Evolutionary conservation across 2,329 filamentous ascomycete genomes (phyloP).

Genomic region (Colletotrichum godetiae): DNA sequence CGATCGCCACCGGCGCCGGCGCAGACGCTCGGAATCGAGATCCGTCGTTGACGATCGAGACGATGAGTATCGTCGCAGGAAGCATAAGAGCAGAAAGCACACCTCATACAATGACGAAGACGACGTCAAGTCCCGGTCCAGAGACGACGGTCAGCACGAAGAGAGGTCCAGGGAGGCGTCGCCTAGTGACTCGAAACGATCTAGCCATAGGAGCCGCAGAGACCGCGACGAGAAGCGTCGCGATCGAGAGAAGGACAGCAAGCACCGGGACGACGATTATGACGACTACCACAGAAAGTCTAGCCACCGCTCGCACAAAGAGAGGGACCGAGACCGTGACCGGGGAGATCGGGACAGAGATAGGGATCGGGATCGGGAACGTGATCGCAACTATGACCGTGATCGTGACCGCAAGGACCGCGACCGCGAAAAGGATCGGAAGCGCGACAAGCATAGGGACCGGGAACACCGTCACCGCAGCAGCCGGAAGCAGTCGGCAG

Average conservation of each 20-base stretch:
- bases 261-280: constrained; percentile 59
- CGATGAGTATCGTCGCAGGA: constrained; percentile 62
- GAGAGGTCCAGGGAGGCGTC: constrained; percentile 75
- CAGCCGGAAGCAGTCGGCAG: constrained; percentile 43
- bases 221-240: constrained; percentile 63
- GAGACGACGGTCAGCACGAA: constrained; percentile 51
- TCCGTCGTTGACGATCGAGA: constrained; percentile 57
- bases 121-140: constrained; percentile 50
- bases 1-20: constrained; percentile 55
- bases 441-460: constrained; percentile 53
- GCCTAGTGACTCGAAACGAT: constrained; percentile 66
- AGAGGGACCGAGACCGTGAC: constrained; percentile 48
- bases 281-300: constrained; percentile 56
- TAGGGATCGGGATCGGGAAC: constrained; percentile 54
- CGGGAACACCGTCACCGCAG: constrained; percentile 51
- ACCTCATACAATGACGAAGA: constrained; percentile 58
- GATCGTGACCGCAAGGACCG: constrained; percentile 54
- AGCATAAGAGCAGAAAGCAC: constrained; percentile 56
- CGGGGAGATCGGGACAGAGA: constrained; percentile 47
- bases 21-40: constrained; percentile 64
- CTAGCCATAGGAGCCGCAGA: constrained; percentile 70
- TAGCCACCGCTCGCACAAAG: constrained; percentile 54
- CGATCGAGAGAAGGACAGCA: constrained; percentile 52
- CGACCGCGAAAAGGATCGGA: constrained; percentile 47
- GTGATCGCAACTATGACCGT: constrained; percentile 48